Evolutionary conservation across 495 filamentous ascomycete genomes (phyloP), one percentile per base, ranked within the genome.

Genomic region (Monascus purpureus): DNA sequence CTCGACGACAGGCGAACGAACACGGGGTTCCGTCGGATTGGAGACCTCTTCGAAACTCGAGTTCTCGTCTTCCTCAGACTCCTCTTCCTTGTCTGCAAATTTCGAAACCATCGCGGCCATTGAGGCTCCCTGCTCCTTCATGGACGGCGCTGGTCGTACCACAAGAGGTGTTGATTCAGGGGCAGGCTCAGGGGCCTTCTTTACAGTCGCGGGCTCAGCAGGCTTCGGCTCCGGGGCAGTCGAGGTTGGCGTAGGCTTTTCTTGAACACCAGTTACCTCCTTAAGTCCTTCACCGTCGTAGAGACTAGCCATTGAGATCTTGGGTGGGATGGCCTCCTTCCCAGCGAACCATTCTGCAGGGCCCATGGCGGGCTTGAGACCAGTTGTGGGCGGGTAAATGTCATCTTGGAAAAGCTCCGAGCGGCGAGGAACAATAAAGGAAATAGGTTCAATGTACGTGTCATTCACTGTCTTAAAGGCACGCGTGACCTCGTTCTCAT

Each of bases 341-440:
- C 92, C 92, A 8, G 61, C 68, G 19, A 93, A 64, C 88, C 88
- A 97, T 35, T 95, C 83, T 13, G 67, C 57, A 8, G 83, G 66
- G 27, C 74, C 74, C 53, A 93, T 73, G 28, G 80, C 86, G 7
- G 88, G 73, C 47, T 82, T 84, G 4, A 71, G 25, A 27, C 88
- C 87, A 39, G 64, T 56, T 5, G 81, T 73, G 2, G 88, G 84
- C 12, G 87, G 92, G 50, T 82, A 97, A 44, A 97, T 95, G 47
- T 97, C 90, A 29, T 82, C 82, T 60, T 97, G 90, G 72, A 96
- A 97, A 29, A 76, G 82, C 58, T 97, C 90, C n/a, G 90, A 82
- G 24, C 86, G 71, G 17, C 90, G 80, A 30, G 92, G 92, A 1
- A 95, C 90, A 33, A 93, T 88, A 59, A 97, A 97, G 0, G 92